Base-by-base conservation (phyloP, 495 filamentous ascomycete genomes). In the Cudoniella acicularis region DNA sequence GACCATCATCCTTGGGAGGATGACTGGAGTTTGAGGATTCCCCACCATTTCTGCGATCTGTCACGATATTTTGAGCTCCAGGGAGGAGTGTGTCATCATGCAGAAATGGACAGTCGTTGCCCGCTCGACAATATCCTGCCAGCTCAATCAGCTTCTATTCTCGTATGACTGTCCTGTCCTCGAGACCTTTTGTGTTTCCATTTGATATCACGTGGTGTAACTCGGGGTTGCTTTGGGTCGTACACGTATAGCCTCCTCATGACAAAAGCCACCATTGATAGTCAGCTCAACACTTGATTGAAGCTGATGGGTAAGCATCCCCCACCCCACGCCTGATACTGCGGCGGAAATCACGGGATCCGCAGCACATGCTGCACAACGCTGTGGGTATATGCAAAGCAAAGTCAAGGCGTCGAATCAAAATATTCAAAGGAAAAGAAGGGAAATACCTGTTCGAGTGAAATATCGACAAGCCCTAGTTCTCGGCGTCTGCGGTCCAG, bases 381-480 rank as follows among this genome's bases (percentile, higher is more conserved):
- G 64, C 58, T 56, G 43, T 41, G 13, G 52, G 46, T 49, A 52
- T 54, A 54, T 62, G 57, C 55, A 22, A 43, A 47, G n/a, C 21
- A 41, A 2, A 46, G 2, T 21, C 17, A 23, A 10, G n/a, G 2
- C 18, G 11, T 3, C 55, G 60, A 63, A 67, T 64, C n/a, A 54
- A 64, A 67, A 67, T 64, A 64, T 64, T 64, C 10, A 22, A 36
- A 27, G 52, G 25, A 51, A 56, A 57, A 2, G 36, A 54, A 30
- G 54, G 27, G 9, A 30, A 57, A 45, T 59, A 67, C 65, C 58
- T 53, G 52, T 47, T 59, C 45, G 45, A 47, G 48, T 57, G 54
- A 67, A 67, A 64, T 59, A 67, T 25, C 64, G 57, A 57, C 64
- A 67, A 52, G 58, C 54, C 50, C 61, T 54, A 1, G 30, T 47